phyloP scores from a whole-genome alignment of 2,329 filamentous ascomycete genomes.

The Pseudogymnoascus sp. region DNA sequence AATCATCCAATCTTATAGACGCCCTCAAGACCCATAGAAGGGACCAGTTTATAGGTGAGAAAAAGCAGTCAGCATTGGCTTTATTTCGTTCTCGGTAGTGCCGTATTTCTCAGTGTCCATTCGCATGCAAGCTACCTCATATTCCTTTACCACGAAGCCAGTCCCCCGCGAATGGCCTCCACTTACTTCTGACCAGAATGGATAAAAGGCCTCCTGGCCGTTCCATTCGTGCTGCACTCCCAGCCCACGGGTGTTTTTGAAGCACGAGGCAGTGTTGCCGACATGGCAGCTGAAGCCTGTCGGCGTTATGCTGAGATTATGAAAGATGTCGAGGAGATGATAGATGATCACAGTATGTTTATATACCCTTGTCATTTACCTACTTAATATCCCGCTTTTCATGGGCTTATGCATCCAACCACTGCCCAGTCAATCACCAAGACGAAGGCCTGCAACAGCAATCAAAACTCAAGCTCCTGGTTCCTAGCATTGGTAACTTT shows the following conservation, averaged over 20 bases:
- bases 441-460: slow-evolving; percentile 54
- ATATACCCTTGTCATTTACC: not conserved
- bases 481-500: slow-evolving; percentile 86
- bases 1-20: slow-evolving; percentile 36
- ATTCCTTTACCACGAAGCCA: not conserved
- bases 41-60: slow-evolving; percentile 73
- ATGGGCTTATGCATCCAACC: not conserved
- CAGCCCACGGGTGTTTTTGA: slow-evolving; percentile 85
- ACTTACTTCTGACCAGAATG: slow-evolving; percentile 53
- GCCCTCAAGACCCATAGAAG: slow-evolving; percentile 73
- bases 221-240: slow-evolving; percentile 93
- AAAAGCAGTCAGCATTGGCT: not conserved
- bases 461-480: slow-evolving; percentile 86
- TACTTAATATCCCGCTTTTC: not conserved
- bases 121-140: not conserved
- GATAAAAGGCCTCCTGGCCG: slow-evolving; percentile 90
- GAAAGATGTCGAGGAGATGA: slow-evolving; percentile 81
- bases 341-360: slow-evolving; percentile 75
- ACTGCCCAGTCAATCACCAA: slow-evolving; percentile 57
- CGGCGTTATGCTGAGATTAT: slow-evolving; percentile 91
- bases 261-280: slow-evolving; percentile 52
- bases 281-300: slow-evolving; percentile 73
- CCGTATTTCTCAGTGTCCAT: not conserved
- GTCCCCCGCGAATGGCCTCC: not conserved
- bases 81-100: not conserved